Evolutionary conservation across 352 stramenopile genomes (phyloP), one percentile per base, ranked within the genome.

Genomic region (Phytophthora aleatoria): DNA sequence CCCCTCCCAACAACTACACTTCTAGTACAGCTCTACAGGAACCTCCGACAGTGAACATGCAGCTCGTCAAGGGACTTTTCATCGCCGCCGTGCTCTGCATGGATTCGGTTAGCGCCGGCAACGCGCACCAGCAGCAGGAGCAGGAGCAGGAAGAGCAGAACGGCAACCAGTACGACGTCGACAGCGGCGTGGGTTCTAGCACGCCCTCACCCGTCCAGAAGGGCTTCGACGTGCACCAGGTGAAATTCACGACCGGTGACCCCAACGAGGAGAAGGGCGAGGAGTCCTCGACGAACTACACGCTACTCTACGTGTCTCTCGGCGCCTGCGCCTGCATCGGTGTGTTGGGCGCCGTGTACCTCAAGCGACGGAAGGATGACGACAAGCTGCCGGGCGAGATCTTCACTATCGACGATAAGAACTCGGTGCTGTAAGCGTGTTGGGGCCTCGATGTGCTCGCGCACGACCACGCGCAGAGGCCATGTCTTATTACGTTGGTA

Each of bases 391-490:
- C 44, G n/a, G 69, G 76, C 31, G 83, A 85, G 55, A 92, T 92
- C 63, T 92, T 92, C 69, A 92, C 83, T 33, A 79, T 92, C 59
- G 69, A 76, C 39, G 83, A 92, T 69, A 87, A 90, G 72, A 86
- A 86, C 67, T 92, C 83, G 43, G 83, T 82, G 28, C 72, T 92
- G 71, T 92, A 81, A 83, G 44, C 57, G 43, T 55, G 24, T 50
- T 43, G 35, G 38, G 65, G 56, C 35, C 45, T 50, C 5, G 28
- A 50, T 15, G 35, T 13, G 39, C 47, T 33, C 16, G 10, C 12
- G 15, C 48, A 16, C 16, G 31, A 35, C 16, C 16, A 33, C n/a
- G 39, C 30, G 36, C 44, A 51, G 42, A 61, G 60, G 35, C 44
- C 50, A 66, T 68, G 63, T 82, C 59, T 69, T 73, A 74, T 73